These are phyloP conservation scores for Penicillium vulpinum DNA, from an alignment of 2,329 filamentous ascomycete species.

Conservation along the genomic window DNA sequence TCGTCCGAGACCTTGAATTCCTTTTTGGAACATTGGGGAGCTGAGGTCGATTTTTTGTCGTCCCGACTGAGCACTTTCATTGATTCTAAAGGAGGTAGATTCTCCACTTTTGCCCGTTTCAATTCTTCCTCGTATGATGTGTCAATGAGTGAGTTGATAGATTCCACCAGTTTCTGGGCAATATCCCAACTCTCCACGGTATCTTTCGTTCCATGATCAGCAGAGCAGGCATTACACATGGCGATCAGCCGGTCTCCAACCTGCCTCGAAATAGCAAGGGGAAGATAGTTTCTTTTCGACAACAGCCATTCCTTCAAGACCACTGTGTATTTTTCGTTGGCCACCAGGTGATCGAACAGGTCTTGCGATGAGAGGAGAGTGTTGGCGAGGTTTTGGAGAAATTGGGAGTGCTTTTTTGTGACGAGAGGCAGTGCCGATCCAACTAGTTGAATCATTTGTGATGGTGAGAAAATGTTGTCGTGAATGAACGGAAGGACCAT, in stretches of 20 bases:
- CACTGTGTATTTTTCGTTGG: constrained; percentile 6
- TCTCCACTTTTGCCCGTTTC: not conserved
- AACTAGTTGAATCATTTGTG: constrained; percentile 7
- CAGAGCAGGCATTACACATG: constrained; percentile 12
- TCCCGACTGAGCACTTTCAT: constrained; percentile 9
- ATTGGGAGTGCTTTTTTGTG: not conserved
- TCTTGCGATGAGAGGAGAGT: not conserved
- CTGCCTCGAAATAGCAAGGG: not conserved
- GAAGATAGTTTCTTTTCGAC: constrained; percentile 8
- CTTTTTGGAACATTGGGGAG: not conserved
- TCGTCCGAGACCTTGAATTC: constrained; percentile 2
- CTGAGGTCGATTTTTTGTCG: constrained; percentile 10
- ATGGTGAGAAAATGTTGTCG: constrained; percentile 1
- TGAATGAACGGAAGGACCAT: constrained; percentile 10
- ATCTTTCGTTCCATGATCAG: constrained; percentile 4
- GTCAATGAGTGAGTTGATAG: not conserved
- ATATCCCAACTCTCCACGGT: constrained; percentile 1
- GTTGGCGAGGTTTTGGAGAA: constrained; percentile 1
- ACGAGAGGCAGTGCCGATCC: constrained; percentile 14
- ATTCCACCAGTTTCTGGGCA: constrained; percentile 1
- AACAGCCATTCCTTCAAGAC: constrained; percentile 11
- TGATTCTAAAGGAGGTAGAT: constrained; percentile 1
- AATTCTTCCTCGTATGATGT: not conserved
- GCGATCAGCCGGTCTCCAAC: constrained; percentile 5
- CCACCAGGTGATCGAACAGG: constrained; percentile 10